Evolutionary conservation across 179 eudicot genomes (phyloP).

Genomic region (Silene coronaria): DNA sequence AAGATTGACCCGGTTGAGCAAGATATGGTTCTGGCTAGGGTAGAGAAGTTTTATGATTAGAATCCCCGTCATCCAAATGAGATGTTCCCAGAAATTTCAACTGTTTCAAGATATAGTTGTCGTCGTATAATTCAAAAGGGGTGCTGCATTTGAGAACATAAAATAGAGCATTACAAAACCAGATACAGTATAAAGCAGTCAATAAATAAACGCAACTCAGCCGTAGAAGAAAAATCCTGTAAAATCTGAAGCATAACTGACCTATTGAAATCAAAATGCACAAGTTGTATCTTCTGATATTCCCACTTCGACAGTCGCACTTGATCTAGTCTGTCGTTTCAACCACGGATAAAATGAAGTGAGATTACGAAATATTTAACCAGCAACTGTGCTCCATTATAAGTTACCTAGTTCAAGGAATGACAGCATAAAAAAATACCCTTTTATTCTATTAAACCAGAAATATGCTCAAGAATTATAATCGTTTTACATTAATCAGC

Average conservation of each 20-base stretch:
- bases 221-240: not conserved
- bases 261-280: conserved; percentile 92
- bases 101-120: conserved; percentile 75
- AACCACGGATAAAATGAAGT: conserved; percentile 6
- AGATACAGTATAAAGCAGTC: not conserved
- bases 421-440: no score
- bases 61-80: not conserved
- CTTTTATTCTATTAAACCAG: not conserved
- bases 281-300: conserved; percentile 95
- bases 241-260: conserved; percentile 21
- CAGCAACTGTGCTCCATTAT: not conserved
- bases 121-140: conserved; percentile 88
- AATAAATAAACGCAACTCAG: not conserved
- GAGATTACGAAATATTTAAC: not conserved
- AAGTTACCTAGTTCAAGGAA: no score
- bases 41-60: conserved; percentile 7
- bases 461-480: not conserved
- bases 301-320: conserved; percentile 92
- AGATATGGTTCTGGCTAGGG: conserved; percentile 16
- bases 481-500: not conserved
- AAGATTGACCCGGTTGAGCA: conserved; percentile 2
- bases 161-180: not conserved
- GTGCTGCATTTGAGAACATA: conserved; percentile 49
- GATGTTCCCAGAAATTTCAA: conserved; percentile 52
- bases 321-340: conserved; percentile 66